A percentile compares a stretch with the other conserved stretches of the same genome.
These are phyloP conservation scores for Barbarea vulgaris DNA, from an alignment of 345 rosid genomes.

Conservation along the genomic window DNA sequence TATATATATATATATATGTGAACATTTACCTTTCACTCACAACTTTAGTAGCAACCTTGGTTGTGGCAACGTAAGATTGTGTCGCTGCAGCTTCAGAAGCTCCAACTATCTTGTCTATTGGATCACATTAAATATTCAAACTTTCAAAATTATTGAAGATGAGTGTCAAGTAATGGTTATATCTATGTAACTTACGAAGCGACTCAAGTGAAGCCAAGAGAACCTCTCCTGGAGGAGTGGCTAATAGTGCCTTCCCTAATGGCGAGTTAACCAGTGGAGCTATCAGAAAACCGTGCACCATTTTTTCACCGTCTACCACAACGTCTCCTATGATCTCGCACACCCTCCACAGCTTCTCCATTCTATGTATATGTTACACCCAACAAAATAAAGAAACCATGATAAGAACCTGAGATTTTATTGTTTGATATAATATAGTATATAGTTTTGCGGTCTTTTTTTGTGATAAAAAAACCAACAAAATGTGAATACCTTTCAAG, in stretches of 20 bases:
- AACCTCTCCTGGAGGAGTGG: constrained; percentile 76
- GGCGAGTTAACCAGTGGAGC: constrained; percentile 62
- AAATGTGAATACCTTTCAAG: constrained; percentile 57
- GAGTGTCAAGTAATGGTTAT: background rate
- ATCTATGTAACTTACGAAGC: constrained; percentile 55
- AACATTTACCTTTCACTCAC: constrained; percentile 49
- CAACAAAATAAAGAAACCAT: constrained; percentile 1
- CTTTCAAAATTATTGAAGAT: background rate
- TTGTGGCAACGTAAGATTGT: constrained; percentile 66
- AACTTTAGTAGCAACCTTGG: constrained; percentile 61
- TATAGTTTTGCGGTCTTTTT: background rate
- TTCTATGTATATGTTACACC: constrained; percentile 43
- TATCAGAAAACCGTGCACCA: constrained; percentile 58
- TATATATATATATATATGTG: background rate
- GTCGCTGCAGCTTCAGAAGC: constrained; percentile 84
- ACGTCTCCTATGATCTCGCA: constrained; percentile 50
- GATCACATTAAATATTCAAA: background rate
- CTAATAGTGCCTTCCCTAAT: constrained; percentile 62
- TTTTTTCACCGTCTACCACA: constrained; percentile 49
- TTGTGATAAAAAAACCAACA: background rate
- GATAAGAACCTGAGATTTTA: background rate
- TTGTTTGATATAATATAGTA: background rate
- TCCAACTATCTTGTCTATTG: constrained; percentile 62
- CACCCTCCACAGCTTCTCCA: constrained; percentile 55
- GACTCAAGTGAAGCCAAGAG: constrained; percentile 80